A percentile compares a stretch with the other conserved stretches of the same genome.
Conservation (phyloP, 306 rosid species). For the Myrica gale region DNA sequence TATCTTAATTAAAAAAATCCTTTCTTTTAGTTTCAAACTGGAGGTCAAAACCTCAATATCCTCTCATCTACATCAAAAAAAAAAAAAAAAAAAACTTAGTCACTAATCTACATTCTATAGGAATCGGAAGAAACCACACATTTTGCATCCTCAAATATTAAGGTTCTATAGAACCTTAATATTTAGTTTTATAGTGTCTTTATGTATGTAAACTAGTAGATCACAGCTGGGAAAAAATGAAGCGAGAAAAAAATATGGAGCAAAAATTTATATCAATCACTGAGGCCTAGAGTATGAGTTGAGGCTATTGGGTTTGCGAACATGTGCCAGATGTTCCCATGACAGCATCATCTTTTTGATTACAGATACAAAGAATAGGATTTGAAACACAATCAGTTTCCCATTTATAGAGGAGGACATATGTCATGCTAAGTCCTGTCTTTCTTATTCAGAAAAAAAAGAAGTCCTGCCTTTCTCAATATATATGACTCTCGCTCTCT, state of each 20-base stretch:
- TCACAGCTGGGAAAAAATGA: no score
- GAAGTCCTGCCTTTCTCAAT: background rate
- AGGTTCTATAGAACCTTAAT: background rate
- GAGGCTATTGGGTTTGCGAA: slow-evolving; percentile 3
- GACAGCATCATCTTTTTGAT: background rate
- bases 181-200: no score
- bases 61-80: background rate
- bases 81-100: background rate
- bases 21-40: no score
- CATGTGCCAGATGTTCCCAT: no score
- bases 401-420: background rate
- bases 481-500: background rate
- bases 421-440: background rate
- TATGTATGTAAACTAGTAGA: background rate
- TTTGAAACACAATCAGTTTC: no score
- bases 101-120: background rate
- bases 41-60: background rate
- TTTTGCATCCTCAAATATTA: background rate
- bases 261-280: background rate
- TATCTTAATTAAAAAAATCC: background rate
- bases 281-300: background rate
- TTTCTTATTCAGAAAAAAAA: no score
- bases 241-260: background rate
- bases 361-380: background rate
- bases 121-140: background rate